A percentile compares a stretch with the other conserved stretches of the same genome.
These are phyloP conservation scores for Kwoniella sp. DNA, from an alignment of 768 basidiomycete genomes.

Conservation along the genomic window DNA sequence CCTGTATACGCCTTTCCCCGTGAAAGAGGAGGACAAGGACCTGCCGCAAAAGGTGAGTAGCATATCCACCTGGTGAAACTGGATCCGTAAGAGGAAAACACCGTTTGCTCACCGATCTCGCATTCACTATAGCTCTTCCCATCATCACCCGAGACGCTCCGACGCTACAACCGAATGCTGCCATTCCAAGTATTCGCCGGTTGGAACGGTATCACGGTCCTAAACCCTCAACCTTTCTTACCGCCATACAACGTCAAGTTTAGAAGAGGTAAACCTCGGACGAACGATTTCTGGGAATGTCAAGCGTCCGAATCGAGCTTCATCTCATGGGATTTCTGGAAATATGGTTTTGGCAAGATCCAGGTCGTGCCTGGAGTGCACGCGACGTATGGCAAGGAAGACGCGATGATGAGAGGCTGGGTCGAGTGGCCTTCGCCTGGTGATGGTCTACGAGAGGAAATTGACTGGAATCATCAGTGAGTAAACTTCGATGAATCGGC, in stretches of 20 bases:
- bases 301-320: conserved; percentile 47
- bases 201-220: conserved; percentile 55
- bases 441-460: conserved; percentile 22
- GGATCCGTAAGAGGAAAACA: neutral
- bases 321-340: conserved; percentile 52
- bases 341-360: conserved; percentile 46
- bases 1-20: conserved; percentile 49
- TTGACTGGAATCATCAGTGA: conserved; percentile 47
- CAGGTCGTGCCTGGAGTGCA: conserved; percentile 47
- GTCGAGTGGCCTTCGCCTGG: conserved; percentile 40
- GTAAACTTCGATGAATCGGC: conserved; percentile 8
- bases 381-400: conserved; percentile 49
- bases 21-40: conserved; percentile 41
- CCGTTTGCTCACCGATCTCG: conserved; percentile 8
- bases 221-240: conserved; percentile 51
- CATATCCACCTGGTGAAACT: neutral
- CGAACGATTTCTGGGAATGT: conserved; percentile 39
- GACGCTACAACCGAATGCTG: conserved; percentile 44
- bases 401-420: conserved; percentile 47
- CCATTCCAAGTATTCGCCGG: conserved; percentile 54
- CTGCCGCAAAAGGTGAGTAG: conserved; percentile 44
- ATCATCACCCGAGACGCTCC: conserved; percentile 36
- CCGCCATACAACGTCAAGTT: conserved; percentile 55
- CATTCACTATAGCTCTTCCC: conserved; percentile 43
- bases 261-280: conserved; percentile 38